Conservation (phyloP, 257 asterid genomes). For the Solanum clarkiae region DNA sequence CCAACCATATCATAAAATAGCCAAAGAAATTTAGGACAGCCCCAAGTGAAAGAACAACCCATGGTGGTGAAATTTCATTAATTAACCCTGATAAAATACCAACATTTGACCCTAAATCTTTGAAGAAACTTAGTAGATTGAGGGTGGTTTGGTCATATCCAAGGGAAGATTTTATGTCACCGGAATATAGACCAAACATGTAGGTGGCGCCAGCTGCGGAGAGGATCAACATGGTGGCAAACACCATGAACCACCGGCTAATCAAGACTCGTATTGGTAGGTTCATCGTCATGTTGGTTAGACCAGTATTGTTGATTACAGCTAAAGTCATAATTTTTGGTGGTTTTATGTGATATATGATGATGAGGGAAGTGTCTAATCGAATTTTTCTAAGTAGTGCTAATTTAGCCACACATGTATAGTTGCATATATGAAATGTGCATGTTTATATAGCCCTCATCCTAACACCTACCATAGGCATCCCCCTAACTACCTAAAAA, state of each 20-base stretch:
- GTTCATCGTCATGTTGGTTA: not conserved
- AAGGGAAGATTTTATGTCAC: slow-evolving; percentile 25
- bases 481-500: not conserved
- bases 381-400: not conserved
- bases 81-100: slow-evolving; percentile 59
- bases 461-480: not conserved
- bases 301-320: not conserved
- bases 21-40: slow-evolving; percentile 62
- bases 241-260: slow-evolving; percentile 78
- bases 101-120: slow-evolving; percentile 63
- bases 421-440: not conserved
- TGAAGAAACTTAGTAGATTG: slow-evolving; percentile 66
- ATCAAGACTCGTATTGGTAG: slow-evolving; percentile 26
- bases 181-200: slow-evolving; percentile 62
- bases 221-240: slow-evolving; percentile 58
- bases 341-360: not conserved
- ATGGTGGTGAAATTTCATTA: slow-evolving; percentile 80
- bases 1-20: slow-evolving; percentile 76
- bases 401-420: not conserved
- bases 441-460: not conserved
- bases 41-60: slow-evolving; percentile 75
- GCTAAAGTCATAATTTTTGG: slow-evolving; percentile 18
- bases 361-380: not conserved
- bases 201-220: slow-evolving; percentile 79
- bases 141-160: slow-evolving; percentile 82